Evolutionary conservation across 139 green algal species (phyloP).

Genomic region (Parachlorella kessleri): DNA sequence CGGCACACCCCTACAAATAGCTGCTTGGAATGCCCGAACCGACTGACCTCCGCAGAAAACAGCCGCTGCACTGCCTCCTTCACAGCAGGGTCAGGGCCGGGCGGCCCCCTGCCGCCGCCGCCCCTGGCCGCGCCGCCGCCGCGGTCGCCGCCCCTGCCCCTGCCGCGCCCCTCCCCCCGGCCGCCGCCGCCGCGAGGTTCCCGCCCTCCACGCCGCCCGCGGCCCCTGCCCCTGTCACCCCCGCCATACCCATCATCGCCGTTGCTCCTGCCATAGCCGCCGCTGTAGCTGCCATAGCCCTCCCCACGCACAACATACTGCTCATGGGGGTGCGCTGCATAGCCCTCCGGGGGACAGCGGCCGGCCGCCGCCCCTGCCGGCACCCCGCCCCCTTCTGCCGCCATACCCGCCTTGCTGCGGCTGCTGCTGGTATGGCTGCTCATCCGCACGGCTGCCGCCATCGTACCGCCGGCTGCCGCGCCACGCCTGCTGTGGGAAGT

Average conservation of each 20-base stretch:
- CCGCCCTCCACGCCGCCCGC: neutral
- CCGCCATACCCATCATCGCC: neutral
- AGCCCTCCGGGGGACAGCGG: no score
- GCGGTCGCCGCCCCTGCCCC: neutral
- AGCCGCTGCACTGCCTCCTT: constrained; percentile 25
- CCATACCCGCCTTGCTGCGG: neutral
- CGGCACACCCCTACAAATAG: no score
- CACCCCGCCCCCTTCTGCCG: no score
- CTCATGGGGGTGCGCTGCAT: no score
- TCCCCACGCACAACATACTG: no score
- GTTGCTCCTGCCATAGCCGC: neutral
- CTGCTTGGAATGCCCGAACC: no score
- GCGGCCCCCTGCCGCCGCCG: constrained; percentile 13
- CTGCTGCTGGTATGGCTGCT: neutral
- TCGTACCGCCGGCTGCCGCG: neutral
- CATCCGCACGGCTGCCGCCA: no score
- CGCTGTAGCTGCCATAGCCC: no score
- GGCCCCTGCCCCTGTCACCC: neutral
- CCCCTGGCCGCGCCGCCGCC: neutral
- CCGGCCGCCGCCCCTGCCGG: no score
- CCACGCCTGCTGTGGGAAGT: constrained; percentile 27
- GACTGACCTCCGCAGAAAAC: constrained; percentile 30
- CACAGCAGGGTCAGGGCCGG: neutral
- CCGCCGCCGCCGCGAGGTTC: neutral
- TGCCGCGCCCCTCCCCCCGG: neutral